Evolutionary conservation across 2,329 filamentous ascomycete genomes (phyloP), one percentile per base, ranked within the genome.

Genomic region (Colletotrichum magnum): DNA sequence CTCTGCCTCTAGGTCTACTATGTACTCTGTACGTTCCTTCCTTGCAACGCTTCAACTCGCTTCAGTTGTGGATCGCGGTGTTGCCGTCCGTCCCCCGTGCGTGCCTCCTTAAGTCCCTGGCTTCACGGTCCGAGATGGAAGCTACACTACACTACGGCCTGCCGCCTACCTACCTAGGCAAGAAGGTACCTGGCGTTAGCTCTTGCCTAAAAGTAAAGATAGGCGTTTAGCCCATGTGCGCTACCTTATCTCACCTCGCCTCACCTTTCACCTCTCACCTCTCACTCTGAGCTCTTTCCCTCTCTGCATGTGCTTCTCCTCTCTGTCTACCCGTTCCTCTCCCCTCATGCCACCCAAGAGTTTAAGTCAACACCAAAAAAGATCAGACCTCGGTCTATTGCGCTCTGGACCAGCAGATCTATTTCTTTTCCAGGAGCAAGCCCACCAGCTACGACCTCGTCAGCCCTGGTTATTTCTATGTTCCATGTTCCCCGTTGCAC

Each of bases 61-160:
- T 45, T 69, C 48, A 69, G 61, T 53, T 69, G 54, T 68, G 65
- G 63, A 63, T 64, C 52, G 39, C 60, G 24, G 48, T 43, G 28
- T 32, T 32, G 59, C 48, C 26, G 39, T 62, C 48, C 39, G 59
- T 54, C 62, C 43, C n/a, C 50, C 28, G 28, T 32, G 28, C 28
- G 28, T 32, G n/a, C 10, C 47, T 24, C n/a, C n/a, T 12, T 32
- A 32, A 6, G 48, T 39, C 13, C 48, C 43, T 32, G 60, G 21
- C 26, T 32, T 41, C 50, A 50, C 61, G 36, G 41, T 50, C 61
- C 50, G n/a, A 56, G 54, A 60, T 59, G 41, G 24, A 65, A 56
- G 56, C 58, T 69, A 60, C 61, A 61, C 54, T 48, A 59, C 54
- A 21, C 59, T 69, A 69, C 21, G 60, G 43, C 52, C 54, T 53